phyloP scores from a whole-genome alignment of 441 rosid genomes.

The Manihot esculenta region DNA sequence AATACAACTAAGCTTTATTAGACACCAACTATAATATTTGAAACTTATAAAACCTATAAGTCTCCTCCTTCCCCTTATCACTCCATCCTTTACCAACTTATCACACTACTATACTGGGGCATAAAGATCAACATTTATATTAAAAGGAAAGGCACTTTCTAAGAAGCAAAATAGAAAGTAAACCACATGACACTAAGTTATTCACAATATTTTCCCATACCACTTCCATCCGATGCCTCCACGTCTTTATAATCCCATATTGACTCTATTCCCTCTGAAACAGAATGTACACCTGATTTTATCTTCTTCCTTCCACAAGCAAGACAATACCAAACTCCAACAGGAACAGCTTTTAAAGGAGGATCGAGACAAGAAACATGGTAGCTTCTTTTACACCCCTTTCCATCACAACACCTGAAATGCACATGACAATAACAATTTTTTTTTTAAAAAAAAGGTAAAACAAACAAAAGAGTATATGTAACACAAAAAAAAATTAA shows the following conservation, averaged over 20 bases:
- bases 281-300: constrained; percentile 37
- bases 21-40: no score
- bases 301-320: constrained; percentile 44
- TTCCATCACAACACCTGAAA: constrained; percentile 61
- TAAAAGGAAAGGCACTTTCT: no score
- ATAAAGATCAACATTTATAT: no score
- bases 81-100: no score
- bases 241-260: constrained; percentile 45
- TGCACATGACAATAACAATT: no score
- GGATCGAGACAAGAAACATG: constrained; percentile 56
- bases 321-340: constrained; percentile 50
- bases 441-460: neutral
- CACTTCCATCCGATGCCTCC: constrained; percentile 30
- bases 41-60: no score
- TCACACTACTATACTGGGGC: no score
- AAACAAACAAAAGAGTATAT: neutral
- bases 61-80: no score
- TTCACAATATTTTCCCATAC: constrained; percentile 30
- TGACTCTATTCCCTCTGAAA: constrained; percentile 50
- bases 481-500: neutral
- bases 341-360: constrained; percentile 38
- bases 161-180: no score
- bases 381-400: constrained; percentile 47
- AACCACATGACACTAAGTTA: neutral
- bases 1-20: no score